Base-by-base conservation (phyloP, 2,329 filamentous ascomycete genomes). In the Botrytis deweyae region DNA sequence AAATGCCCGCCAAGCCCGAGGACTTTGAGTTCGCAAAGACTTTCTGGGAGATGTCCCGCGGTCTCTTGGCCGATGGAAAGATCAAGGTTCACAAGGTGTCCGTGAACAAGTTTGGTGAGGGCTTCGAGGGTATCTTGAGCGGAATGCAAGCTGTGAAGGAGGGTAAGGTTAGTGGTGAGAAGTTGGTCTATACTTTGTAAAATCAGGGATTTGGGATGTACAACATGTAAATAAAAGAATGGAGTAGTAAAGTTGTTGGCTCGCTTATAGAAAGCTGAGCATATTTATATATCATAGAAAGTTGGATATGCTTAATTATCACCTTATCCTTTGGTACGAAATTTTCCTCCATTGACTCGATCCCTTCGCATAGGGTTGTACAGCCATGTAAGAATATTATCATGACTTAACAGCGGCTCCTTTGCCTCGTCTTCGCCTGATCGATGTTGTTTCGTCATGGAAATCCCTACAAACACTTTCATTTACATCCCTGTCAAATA, bases 141-240 rank as follows among this genome's bases (percentile, higher is more conserved):
- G 80, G 80, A 10, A 74, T 81, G 76, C 61, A 80, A 20, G 73
- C 74, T 14, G 74, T 81, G 78, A 77, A 73, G 61, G 66, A 76
- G 49, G 78, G 79, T 0, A 78, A 79, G 73, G 79, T 86, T 40
- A 85, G 83, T 71, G 84, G 82, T 12, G 80, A 81, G 33, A 86
- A 86, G 80, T 78, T 86, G 68, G 85, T 86, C 1, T 85, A 85
- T 76, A 84, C 82, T 14, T 72, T 84, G 74, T 84, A 77, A 71
- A 9, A 29, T 25, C 12, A 38, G 40, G 14, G 7, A 42, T 5
- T 22, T 33, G 3, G 38, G 25, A 8, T 25, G 14, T 36, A 12
- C 7, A 38, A 36, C 16, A n/a, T 18, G 33, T 38, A n/a, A 42
- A 42, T 33, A 18, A 42, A 29, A 25, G 10, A 16, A 58, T 33